phyloP scores from a whole-genome alignment of 129 eudicot genomes.

The Heracleum sosnowskyi region DNA sequence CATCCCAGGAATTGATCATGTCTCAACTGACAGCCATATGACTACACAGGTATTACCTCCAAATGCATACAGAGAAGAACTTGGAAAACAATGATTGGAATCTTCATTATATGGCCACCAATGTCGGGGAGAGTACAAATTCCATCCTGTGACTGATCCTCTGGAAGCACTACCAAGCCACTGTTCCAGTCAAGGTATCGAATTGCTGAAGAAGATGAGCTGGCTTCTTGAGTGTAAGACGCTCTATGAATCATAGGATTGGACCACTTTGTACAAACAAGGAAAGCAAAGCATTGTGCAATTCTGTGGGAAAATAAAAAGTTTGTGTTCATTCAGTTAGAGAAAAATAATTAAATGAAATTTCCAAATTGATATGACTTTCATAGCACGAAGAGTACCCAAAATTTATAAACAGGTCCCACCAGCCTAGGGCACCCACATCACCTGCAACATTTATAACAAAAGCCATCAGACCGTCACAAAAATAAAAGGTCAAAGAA shows the following conservation, averaged over 20 bases:
- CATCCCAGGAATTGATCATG: background rate
- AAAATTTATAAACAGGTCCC: conserved; percentile 92
- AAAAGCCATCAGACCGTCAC: conserved; percentile 7
- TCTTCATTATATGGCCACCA: conserved; percentile 91
- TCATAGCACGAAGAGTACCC: conserved; percentile 40
- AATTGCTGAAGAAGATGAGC: conserved; percentile 69
- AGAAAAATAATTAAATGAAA: background rate
- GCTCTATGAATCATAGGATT: conserved; percentile 76
- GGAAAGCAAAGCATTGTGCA: conserved; percentile 95
- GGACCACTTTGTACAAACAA: conserved; percentile 96
- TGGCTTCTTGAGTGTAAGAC: conserved; percentile 42
- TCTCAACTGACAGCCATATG: conserved; percentile 10
- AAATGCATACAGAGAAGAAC: conserved; percentile 84
- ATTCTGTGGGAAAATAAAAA: conserved; percentile 39
- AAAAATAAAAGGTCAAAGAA: background rate
- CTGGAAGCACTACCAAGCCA: conserved; percentile 66
- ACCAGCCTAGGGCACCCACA: conserved; percentile 92
- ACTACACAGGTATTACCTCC: conserved; percentile 46
- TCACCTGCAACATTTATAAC: conserved; percentile 43
- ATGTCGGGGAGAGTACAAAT: conserved; percentile 71
- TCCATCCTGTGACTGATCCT: conserved; percentile 49
- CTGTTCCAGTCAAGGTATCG: conserved; percentile 83
- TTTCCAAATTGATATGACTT: background rate
- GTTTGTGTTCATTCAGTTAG: background rate
- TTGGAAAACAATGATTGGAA: conserved; percentile 75